Evolutionary conservation across 768 basidiomycete genomes (phyloP).

Genomic region (Kondoa subrosea): DNA sequence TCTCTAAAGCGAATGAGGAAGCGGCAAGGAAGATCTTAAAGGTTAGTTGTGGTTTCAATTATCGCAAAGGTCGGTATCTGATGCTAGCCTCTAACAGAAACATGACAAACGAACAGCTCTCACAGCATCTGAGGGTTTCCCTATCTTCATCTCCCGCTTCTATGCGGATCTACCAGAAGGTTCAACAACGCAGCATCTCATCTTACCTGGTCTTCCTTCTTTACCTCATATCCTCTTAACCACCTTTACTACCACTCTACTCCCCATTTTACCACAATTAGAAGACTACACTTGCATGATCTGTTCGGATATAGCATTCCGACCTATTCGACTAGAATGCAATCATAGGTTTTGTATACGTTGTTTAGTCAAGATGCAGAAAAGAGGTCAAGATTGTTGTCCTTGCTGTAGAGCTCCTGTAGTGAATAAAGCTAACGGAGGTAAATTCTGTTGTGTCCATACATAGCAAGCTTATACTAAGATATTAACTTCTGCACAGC

Average conservation of each 20-base stretch:
- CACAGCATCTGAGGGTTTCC: conserved; percentile 41
- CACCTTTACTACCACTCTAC: conserved; percentile 59
- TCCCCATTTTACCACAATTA: conserved; percentile 61
- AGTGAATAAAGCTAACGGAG: conserved; percentile 56
- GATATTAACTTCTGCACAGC: conserved; percentile 34
- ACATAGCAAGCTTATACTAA: background rate
- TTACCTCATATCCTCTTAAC: conserved; percentile 56
- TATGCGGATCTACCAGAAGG: conserved; percentile 6
- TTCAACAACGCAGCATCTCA: conserved; percentile 9
- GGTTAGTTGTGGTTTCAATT: background rate
- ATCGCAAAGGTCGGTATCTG: no score
- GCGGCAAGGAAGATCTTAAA: conserved; percentile 65
- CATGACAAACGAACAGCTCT: conserved; percentile 77
- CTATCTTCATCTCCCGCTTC: conserved; percentile 30
- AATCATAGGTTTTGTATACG: conserved; percentile 40
- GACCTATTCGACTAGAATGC: conserved; percentile 67
- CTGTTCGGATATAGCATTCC: conserved; percentile 79
- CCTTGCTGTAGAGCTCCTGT: conserved; percentile 65
- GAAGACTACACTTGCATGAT: conserved; percentile 78
- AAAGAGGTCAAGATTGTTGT: conserved; percentile 53
- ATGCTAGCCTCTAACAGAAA: conserved; percentile 49
- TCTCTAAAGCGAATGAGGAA: conserved; percentile 52
- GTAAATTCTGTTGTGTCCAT: conserved; percentile 36
- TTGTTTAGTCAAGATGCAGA: conserved; percentile 76
- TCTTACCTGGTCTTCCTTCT: conserved; percentile 31